Evolutionary conservation across 805 yeast species (phyloP), one percentile per base, ranked within the genome.

Genomic region (Saturnispora gosingensis): DNA sequence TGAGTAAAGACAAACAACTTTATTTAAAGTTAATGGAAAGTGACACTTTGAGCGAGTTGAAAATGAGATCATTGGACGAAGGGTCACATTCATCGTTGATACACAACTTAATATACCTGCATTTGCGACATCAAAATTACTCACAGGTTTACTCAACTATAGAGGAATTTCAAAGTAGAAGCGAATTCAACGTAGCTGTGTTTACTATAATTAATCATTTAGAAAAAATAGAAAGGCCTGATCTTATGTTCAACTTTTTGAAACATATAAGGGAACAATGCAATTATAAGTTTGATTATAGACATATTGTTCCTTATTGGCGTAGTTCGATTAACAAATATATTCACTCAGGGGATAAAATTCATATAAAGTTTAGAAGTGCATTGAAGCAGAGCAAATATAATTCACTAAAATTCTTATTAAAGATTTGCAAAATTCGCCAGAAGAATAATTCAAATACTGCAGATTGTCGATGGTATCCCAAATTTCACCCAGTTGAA

Each of bases 211-310:
- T 60, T 2, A 50, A 53, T 20, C 54, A 58, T 54, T 34, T 62
- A 13, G 58, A 52, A 18, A 45, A 46, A 11, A 46, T 54, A 18
- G 47, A 53, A 16, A 54, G 56, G 15, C 61, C 67, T 2, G 61
- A 60, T 7, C 39, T 59, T 3, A 52, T 61, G 24, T 54, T 58
- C 13, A 35, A 48, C 15, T 47, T 65, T 15, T 45, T 64, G 54
- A 28, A 58, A 49, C 54, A 61, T 66, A 22, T 66, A 62, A 51
- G 65, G 60, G n/a, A 59, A 57, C 58, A 65, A 16, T 36, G 53
- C 5, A 55, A 54, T 3, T 49, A 58, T n/a, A 45, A 40, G 24
- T 53, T 60, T 32, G 53, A 58, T 27, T 57, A 51, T 48, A 45
- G 51, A 3, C 63, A 59, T 42, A 35, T 59, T 9, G 38, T 52